Evolutionary conservation across 2,329 filamentous ascomycete genomes (phyloP), one percentile per base, ranked within the genome.

Genomic region (Chaetomiaceae sp.): DNA sequence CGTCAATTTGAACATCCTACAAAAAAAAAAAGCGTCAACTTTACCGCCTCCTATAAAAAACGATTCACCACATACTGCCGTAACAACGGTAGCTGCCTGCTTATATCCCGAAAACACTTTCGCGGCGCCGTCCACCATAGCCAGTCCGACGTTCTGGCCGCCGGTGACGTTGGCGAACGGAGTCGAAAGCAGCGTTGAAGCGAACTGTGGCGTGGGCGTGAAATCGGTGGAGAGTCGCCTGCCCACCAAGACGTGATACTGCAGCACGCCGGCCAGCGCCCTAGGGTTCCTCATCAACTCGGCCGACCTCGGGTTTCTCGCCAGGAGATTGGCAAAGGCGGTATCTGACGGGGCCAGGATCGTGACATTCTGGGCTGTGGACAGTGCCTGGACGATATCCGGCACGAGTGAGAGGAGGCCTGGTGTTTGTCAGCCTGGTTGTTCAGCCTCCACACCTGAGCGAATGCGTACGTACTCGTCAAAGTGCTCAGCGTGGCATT

Each of bases 201-300:
- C 62, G 43, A 75, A 75, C 14, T 64, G 57, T 18, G 67, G 67
- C n/a, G 64, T 59, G 1, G 54, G 8, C 6, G 57, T 56, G 48
- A 71, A 65, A 46, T 63, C 61, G 4, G 58, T 57, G 5, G 66
- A 62, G 13, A 57, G 60, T 53, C 76, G 71, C 2, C 70, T 74
- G 29, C 80, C 80, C 53, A 77, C 74, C 11, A 84, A 63, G 18
- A 84, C 73, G 62, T 85, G 81, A 64, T 85, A 85, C 18, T 59
- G 56, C n/a, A 62, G 45, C 1, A 62, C 58, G 5, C 53, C 58
- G 0, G 60, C 30, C 3, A 60, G 46, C 2, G 56, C 47, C 16
- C 46, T 38, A 2, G 53, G 54, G 48, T 68, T 70, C 18, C 84
- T 66, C 23, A 82, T 64, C 2, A 76, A 74, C 27, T 62, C 54